Base-by-base conservation (phyloP, 2,329 filamentous ascomycete genomes). In the Aspergillus sp. region DNA sequence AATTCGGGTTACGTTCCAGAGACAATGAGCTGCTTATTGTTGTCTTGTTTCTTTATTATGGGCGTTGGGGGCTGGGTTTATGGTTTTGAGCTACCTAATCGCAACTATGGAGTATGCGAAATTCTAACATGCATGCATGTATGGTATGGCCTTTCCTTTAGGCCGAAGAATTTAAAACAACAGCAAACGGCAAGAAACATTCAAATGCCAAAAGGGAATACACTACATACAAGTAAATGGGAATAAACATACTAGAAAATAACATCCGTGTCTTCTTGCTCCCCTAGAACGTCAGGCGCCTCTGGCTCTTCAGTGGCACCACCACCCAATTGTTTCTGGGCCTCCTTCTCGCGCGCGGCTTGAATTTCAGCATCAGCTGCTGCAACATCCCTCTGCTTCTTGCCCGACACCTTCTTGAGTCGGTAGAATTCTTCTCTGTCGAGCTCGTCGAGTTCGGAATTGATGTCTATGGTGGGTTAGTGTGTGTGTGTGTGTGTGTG, bases 341-440 rank as follows among this genome's bases (percentile, higher is more conserved):
- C 69, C 39, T 65, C 67, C 51, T 62, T 68, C 63, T 71, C 64
- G 21, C 69, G 66, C 17, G 66, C 64, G 27, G 86, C 86, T 70
- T 89, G 89, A 72, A 95, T 85, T 74, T 92, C 88, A 27, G 86
- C 88, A 66, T 93, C 89, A 48, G 85, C 82, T 11, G 82, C 86
- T 11, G 89, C 90, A 33, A 80, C 87, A 67, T 93, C 90, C 68
- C 89, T 82, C 73, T 92, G 88, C 74, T 93, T 93, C 80, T 93
- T 93, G 73, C 85, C 85, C 48, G 90, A 90, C 37, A 93, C 90
- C 82, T 99, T 99, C 80, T 99, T 99, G 72, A 99, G 78, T 64
- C 95, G 84, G 78, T 97, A 99, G 75, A 99, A 99, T 74, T 99
- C 95, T 75, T 98, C 95, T 81, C 95, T 86, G 77, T 98, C 96